Percentiles rank a stretch among this genome's conserved stretches.
phyloP scores from a whole-genome alignment of 805 yeast genomes.

The Blastobotrys muscicola region DNA sequence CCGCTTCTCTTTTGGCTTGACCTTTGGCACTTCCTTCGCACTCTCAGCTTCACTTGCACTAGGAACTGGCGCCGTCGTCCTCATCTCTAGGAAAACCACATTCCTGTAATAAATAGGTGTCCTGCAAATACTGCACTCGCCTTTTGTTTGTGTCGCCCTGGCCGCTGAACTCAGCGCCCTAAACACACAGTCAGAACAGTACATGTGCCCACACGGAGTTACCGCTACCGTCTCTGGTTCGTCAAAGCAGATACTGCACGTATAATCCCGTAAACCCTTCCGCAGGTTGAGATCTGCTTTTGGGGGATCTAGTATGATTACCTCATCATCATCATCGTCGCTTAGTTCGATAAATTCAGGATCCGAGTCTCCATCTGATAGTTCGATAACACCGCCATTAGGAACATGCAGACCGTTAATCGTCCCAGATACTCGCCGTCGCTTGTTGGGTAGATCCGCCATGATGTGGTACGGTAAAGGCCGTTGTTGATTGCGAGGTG shows the following conservation, averaged over 20 bases:
- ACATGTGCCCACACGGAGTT: slow-evolving; percentile 31
- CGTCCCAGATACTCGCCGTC: too few species aligned
- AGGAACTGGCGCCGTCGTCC: slow-evolving; percentile 3
- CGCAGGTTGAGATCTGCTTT: slow-evolving; percentile 8
- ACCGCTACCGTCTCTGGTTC: slow-evolving; percentile 24
- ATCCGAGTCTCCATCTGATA: too few species aligned
- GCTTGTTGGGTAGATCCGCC: too few species aligned
- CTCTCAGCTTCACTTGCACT: not conserved
- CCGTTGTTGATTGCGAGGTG: too few species aligned
- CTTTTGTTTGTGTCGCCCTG: slow-evolving; percentile 18
- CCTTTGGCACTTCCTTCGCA: not conserved
- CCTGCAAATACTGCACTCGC: slow-evolving; percentile 30
- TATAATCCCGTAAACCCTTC: slow-evolving; percentile 11
- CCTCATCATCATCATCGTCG: slow-evolving; percentile 11
- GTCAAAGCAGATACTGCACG: slow-evolving; percentile 30
- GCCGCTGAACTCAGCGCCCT: slow-evolving; percentile 23
- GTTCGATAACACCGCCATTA: too few species aligned
- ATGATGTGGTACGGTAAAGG: too few species aligned
- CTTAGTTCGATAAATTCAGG: too few species aligned
- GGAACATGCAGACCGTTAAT: too few species aligned
- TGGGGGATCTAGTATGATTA: slow-evolving; percentile 9
- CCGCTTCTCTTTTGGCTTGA: not conserved
- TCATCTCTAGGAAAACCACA: slow-evolving; percentile 22
- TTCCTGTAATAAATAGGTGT: slow-evolving; percentile 20
- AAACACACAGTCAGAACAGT: slow-evolving; percentile 28